Evolutionary conservation across 768 basidiomycete species (phyloP), one percentile per base, ranked within the genome.

Genomic region (Agrocybe praecox): DNA sequence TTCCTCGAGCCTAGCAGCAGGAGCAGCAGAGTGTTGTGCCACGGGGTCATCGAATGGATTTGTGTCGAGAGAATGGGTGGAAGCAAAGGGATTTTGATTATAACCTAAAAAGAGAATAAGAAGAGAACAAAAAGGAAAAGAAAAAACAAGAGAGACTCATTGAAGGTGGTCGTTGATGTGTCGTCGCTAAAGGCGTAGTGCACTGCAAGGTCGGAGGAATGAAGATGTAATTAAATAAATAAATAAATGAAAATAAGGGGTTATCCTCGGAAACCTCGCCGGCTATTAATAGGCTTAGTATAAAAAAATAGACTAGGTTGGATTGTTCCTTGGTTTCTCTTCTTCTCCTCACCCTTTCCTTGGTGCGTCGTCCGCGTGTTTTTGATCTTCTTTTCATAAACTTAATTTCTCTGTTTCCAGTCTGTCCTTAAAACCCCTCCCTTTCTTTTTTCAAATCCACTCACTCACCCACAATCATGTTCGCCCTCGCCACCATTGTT

Each of bases 41-140:
- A 90, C 40, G 9, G 58, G 91, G 81, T 96, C 94, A 64, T 93
- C 92, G 68, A 96, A 96, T 1, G 93, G 93, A 71, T 96, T 96
- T 53, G 84, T 79, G 68, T 94, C 93, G 49, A 94, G 87, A 2
- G 91, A 91, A 65, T 91, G 85, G 15, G 88, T 84, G 10, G 92
- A 93, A 9, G 90, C 87, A 72, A 94, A 94, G 0, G 92, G 92
- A 62, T 94, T 93, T 68, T 90, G 81, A 46, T 78, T 79, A 62
- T 72, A 74, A 55, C 71, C 73, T 62, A 69, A 71, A 74, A 52
- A 44, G 18, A 55, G 47, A 50, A 49, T 36, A 55, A 53, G 24
- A 65, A 49, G 49, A 56, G 49, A 44, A 55, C 19, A 33, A 29
- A 46, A 23, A 5, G 23, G 47, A 24, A 23, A 45, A 26, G 49